Evolutionary conservation across 2,329 filamentous ascomycete genomes (phyloP).

Genomic region (Botrytis aclada): DNA sequence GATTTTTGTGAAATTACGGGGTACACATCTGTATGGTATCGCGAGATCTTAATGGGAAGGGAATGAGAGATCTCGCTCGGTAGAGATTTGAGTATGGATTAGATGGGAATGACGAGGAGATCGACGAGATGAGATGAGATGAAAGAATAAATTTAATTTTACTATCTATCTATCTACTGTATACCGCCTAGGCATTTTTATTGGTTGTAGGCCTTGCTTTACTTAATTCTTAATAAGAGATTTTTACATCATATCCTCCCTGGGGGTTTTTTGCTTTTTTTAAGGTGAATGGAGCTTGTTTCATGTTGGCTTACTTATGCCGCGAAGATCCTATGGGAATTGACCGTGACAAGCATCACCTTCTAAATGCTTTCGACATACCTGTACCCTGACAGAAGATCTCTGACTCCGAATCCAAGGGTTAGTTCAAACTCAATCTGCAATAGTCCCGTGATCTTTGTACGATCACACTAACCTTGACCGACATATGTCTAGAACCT

Average conservation of each 20-base stretch:
- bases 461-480: background rate
- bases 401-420: background rate
- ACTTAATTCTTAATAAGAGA: conserved; percentile 15
- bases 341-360: background rate
- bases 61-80: background rate
- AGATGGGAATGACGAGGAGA: conserved; percentile 8
- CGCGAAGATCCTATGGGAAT: background rate
- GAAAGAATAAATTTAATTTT: conserved; percentile 12
- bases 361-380: background rate
- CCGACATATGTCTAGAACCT: background rate
- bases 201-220: background rate
- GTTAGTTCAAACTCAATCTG: background rate
- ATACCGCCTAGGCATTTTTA: background rate
- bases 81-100: background rate
- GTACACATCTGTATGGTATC: conserved; percentile 9
- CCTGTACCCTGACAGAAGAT: background rate
- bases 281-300: background rate
- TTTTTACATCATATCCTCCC: background rate
- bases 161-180: conserved; percentile 5
- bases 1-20: conserved; percentile 6
- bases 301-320: background rate
- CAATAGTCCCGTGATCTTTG: background rate
- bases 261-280: background rate
- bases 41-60: conserved; percentile 7
- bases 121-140: conserved; percentile 12